These are phyloP conservation scores for Podospora bellae-mahoneyi DNA, from an alignment of 495 filamentous ascomycete genomes.

Conservation along the genomic window DNA sequence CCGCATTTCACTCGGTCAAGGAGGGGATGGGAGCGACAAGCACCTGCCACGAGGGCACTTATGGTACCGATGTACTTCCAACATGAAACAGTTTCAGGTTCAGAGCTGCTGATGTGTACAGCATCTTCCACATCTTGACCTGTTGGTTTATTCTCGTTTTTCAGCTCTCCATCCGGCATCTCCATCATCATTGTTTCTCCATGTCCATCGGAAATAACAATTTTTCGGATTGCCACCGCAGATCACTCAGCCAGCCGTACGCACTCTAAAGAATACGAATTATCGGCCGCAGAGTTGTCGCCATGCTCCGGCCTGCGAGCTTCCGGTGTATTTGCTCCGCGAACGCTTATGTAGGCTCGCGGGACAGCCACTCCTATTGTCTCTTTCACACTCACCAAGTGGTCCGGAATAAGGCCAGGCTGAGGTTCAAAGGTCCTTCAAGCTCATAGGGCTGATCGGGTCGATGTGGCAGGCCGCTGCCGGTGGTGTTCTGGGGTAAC, in stretches of 20 bases:
- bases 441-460: neutral
- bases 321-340: neutral
- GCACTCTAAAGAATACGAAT: neutral
- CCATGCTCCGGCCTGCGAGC: neutral
- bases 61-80: neutral
- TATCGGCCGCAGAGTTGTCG: neutral
- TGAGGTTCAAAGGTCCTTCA: neutral
- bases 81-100: slow-evolving; percentile 11
- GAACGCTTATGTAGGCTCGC: neutral
- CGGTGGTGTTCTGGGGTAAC: slow-evolving; percentile 1
- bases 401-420: neutral
- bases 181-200: neutral
- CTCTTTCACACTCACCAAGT: neutral
- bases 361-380: neutral
- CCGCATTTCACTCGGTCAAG: neutral
- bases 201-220: neutral
- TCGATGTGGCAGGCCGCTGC: neutral
- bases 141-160: neutral
- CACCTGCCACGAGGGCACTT: neutral
- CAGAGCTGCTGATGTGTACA: neutral
- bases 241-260: neutral
- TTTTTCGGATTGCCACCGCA: neutral
- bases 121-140: neutral
- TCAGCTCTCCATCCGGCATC: neutral
- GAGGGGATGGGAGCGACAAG: neutral